Evolutionary conservation across 1,284 basidiomycete species (phyloP).

Genomic region (Ustilago tritici): DNA sequence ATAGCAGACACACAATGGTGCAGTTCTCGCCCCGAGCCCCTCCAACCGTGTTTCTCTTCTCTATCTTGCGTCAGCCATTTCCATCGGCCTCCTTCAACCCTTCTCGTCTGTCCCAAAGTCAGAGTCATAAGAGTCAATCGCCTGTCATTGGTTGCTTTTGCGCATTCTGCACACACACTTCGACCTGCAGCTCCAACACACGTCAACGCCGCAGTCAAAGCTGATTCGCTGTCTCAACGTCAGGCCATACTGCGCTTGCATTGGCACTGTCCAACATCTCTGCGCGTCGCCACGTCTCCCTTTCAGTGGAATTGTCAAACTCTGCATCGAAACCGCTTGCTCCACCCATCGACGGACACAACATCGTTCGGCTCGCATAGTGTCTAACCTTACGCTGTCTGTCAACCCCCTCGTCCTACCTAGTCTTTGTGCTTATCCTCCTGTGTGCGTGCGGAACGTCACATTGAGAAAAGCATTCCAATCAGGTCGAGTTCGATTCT

Average conservation of each 20-base stretch:
- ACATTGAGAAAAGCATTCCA: background rate
- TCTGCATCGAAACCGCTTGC: background rate
- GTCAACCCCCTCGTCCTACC: background rate
- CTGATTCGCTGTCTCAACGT: background rate
- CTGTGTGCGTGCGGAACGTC: background rate
- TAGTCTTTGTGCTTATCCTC: background rate
- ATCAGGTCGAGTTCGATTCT: background rate
- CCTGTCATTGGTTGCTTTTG: background rate
- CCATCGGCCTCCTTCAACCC: background rate
- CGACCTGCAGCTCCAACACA: background rate
- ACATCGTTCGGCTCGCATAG: background rate
- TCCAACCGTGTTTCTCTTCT: background rate
- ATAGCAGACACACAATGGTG: conserved; percentile 16
- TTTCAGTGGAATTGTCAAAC: background rate
- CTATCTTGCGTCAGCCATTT: background rate
- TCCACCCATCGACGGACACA: conserved; percentile 20
- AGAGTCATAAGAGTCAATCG: background rate
- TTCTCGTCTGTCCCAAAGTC: background rate
- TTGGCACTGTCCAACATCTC: conserved; percentile 16
- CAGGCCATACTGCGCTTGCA: background rate
- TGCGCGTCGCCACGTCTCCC: conserved; percentile 7
- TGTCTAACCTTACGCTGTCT: conserved; percentile 1
- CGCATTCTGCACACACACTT: conserved; percentile 1
- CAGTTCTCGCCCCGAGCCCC: background rate
- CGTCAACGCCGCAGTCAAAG: background rate